These are phyloP conservation scores for Amanita rubescens DNA, from an alignment of 768 basidiomycete species.

Conservation along the genomic window DNA sequence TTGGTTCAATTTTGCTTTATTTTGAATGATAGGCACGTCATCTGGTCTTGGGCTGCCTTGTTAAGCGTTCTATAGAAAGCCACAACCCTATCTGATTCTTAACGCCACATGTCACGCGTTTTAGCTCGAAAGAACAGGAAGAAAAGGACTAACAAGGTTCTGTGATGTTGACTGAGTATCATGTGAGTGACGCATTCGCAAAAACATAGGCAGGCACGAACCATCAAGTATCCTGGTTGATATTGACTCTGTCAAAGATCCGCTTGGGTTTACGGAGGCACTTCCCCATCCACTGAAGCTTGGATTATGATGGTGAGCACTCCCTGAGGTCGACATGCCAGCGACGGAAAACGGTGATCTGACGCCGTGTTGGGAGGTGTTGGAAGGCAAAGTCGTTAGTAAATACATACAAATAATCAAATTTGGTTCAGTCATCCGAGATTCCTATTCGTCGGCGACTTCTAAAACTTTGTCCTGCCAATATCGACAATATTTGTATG, in stretches of 20 bases:
- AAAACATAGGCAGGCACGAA: conserved; percentile 24
- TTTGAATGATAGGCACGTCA: conserved; percentile 67
- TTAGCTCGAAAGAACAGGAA: conserved; percentile 11
- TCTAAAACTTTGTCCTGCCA: too few species aligned
- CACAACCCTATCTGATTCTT: background rate
- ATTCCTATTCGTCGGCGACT: too few species aligned
- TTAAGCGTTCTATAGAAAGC: conserved; percentile 31
- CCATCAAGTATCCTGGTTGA: conserved; percentile 78
- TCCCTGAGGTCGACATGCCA: conserved; percentile 49
- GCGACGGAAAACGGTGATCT: conserved; percentile 51
- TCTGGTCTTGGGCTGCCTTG: conserved; percentile 59
- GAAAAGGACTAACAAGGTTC: conserved; percentile 5
- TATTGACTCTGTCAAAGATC: conserved; percentile 58
- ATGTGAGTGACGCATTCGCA: background rate
- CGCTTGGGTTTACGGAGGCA: conserved; percentile 29
- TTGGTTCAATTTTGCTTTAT: conserved; percentile 76
- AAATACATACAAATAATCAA: background rate
- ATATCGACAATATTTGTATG: background rate
- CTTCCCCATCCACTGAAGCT: conserved; percentile 45
- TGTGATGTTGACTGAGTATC: conserved; percentile 50
- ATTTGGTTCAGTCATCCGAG: too few species aligned
- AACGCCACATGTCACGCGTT: conserved; percentile 31
- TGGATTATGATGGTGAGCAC: conserved; percentile 41
- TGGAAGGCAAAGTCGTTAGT: background rate
- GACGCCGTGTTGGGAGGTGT: background rate